phyloP scores from a whole-genome alignment of 768 basidiomycete species.

The Auriculariales sp. region DNA sequence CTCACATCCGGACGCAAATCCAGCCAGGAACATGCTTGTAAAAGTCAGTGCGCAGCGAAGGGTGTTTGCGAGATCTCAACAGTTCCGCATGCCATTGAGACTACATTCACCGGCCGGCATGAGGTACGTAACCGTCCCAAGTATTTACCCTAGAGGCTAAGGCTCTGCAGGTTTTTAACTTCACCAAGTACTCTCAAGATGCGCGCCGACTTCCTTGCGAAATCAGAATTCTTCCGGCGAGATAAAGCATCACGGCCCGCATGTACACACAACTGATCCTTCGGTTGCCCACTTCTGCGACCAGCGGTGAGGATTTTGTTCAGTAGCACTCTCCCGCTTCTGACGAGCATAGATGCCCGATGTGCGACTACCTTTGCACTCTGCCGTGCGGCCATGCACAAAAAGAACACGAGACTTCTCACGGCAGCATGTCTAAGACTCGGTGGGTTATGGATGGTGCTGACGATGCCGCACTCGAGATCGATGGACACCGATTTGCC shows the following conservation, averaged over 20 bases:
- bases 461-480: constrained; percentile 33
- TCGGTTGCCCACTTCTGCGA: constrained; percentile 42
- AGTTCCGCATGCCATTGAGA: constrained; percentile 42
- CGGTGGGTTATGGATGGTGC: constrained; percentile 42
- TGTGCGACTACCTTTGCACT: constrained; percentile 45
- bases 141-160: no score
- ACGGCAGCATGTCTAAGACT: constrained; percentile 47
- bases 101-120: constrained; percentile 43
- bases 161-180: no score
- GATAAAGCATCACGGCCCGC: constrained; percentile 29
- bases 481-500: constrained; percentile 34
- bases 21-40: constrained; percentile 40
- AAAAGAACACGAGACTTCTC: constrained; percentile 45
- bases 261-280: constrained; percentile 31
- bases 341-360: constrained; percentile 26
- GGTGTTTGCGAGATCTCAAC: constrained; percentile 49
- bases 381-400: constrained; percentile 44
- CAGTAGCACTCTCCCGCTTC: neutral
- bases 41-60: constrained; percentile 22
- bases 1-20: neutral
- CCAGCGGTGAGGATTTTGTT: constrained; percentile 18
- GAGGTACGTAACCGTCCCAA: constrained; percentile 24
- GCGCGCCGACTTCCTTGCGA: constrained; percentile 35
- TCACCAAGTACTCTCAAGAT: constrained; percentile 50
- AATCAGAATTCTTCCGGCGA: constrained; percentile 29